phyloP scores from a whole-genome alignment of 106 monocot genomes.

The Dendrobium nobile region DNA sequence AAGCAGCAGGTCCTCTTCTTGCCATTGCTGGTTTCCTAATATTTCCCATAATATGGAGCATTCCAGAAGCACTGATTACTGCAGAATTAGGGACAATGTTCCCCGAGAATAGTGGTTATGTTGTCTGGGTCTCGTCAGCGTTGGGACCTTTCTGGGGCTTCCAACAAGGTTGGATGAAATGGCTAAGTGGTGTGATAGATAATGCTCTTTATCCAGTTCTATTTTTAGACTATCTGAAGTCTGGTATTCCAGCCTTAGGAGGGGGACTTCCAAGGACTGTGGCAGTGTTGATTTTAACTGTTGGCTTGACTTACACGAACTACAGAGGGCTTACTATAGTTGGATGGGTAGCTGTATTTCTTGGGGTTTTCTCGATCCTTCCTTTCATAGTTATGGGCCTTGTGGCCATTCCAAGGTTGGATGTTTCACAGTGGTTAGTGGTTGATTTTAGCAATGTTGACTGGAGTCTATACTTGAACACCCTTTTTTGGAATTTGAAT shows the following conservation, averaged over 20 bases:
- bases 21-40: slow-evolving; percentile 55
- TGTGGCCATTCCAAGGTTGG: slow-evolving; percentile 38
- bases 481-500: slow-evolving; percentile 77
- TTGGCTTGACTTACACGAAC: slow-evolving; percentile 54
- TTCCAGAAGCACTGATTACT: slow-evolving; percentile 74
- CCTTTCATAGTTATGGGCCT: slow-evolving; percentile 58
- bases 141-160: slow-evolving; percentile 70
- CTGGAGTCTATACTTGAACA: slow-evolving; percentile 64
- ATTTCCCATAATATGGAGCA: slow-evolving; percentile 72
- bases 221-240: slow-evolving; percentile 64
- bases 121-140: slow-evolving; percentile 65
- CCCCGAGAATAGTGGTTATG: slow-evolving; percentile 74
- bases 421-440: slow-evolving; percentile 42
- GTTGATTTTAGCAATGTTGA: slow-evolving; percentile 23
- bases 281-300: slow-evolving; percentile 39
- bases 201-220: slow-evolving; percentile 75
- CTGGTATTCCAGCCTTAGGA: slow-evolving; percentile 40
- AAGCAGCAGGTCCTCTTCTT: slow-evolving; percentile 60
- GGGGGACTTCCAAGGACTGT: slow-evolving; percentile 32
- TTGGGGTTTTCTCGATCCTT: slow-evolving; percentile 52
- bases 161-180: slow-evolving; percentile 81
- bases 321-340: slow-evolving; percentile 66
- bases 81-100: slow-evolving; percentile 75
- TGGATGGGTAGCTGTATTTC: slow-evolving; percentile 56
- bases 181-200: slow-evolving; percentile 76